Conservation (phyloP, 2,329 filamentous ascomycete genomes). For the Whalleya microplaca region DNA sequence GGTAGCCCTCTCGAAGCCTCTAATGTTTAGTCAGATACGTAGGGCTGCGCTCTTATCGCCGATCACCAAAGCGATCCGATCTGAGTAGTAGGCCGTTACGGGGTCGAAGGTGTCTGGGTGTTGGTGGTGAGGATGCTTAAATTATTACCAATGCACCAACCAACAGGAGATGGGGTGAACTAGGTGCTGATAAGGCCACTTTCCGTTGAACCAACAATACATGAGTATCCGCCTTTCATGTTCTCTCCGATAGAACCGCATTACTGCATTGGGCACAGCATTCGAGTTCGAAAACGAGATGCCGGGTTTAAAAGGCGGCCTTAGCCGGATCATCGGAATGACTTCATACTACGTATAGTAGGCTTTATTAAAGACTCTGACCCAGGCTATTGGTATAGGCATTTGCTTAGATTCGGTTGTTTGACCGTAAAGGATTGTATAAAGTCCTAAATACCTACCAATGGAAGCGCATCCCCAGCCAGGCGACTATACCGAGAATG, state of each 20-base stretch:
- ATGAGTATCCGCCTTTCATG: neutral
- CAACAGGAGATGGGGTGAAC: too few relatives aligned
- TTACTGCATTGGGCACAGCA: neutral
- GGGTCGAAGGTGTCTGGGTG: neutral
- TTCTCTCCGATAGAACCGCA: neutral
- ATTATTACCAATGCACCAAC: neutral
- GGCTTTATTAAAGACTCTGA: too few relatives aligned
- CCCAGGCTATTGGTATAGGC: neutral
- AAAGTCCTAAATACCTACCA: neutral
- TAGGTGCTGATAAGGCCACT: too few relatives aligned
- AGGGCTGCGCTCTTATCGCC: neutral
- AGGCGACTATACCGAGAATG: neutral
- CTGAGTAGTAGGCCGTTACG: neutral
- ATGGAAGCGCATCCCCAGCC: neutral
- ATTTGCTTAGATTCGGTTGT: neutral
- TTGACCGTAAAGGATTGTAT: too few relatives aligned
- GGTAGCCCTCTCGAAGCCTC: neutral
- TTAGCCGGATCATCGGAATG: neutral
- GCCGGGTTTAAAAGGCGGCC: neutral
- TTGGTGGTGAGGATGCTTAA: neutral
- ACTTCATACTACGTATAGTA: neutral
- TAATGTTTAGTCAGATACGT: neutral
- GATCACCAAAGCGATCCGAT: neutral
- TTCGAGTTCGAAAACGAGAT: neutral
- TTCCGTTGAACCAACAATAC: neutral